Percentiles rank a stretch among this genome's conserved stretches.
These are phyloP conservation scores for Meredithiella fracta DNA, from an alignment of 2,329 filamentous ascomycete genomes.

Conservation along the genomic window DNA sequence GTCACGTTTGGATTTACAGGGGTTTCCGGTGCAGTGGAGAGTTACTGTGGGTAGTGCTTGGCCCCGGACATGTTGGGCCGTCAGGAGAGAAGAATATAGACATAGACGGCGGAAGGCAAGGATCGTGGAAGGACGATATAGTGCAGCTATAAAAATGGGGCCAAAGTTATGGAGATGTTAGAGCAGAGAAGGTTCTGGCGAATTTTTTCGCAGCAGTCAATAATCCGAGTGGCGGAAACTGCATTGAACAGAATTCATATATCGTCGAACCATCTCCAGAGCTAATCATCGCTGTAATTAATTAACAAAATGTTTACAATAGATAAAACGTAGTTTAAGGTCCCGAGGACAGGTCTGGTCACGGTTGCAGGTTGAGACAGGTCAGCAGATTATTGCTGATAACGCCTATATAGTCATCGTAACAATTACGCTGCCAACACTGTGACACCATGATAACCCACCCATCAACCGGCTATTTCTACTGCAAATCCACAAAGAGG, in stretches of 20 bases:
- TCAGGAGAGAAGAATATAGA: no score
- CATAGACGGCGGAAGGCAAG: background rate
- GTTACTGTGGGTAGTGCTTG: no score
- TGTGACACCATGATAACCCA: background rate
- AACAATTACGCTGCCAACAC: background rate
- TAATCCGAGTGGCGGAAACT: background rate
- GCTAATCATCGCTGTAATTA: no score
- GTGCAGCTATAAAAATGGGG: conserved; percentile 1
- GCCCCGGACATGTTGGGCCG: no score
- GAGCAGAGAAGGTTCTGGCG: background rate
- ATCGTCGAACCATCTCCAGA: no score
- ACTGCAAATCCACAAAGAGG: background rate
- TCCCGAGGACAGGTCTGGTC: background rate
- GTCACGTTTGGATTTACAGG: background rate
- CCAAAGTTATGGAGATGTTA: background rate
- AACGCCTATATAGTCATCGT: background rate
- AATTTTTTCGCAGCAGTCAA: background rate
- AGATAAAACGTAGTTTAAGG: background rate
- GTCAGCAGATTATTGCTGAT: background rate
- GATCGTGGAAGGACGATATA: background rate
- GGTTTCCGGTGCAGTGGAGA: background rate
- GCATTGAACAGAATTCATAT: no score
- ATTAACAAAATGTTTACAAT: no score
- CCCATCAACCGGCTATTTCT: background rate
- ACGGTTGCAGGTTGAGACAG: background rate